These are phyloP conservation scores for Scheffersomyces ergatensis DNA, from an alignment of 805 yeast genomes.

Conservation along the genomic window DNA sequence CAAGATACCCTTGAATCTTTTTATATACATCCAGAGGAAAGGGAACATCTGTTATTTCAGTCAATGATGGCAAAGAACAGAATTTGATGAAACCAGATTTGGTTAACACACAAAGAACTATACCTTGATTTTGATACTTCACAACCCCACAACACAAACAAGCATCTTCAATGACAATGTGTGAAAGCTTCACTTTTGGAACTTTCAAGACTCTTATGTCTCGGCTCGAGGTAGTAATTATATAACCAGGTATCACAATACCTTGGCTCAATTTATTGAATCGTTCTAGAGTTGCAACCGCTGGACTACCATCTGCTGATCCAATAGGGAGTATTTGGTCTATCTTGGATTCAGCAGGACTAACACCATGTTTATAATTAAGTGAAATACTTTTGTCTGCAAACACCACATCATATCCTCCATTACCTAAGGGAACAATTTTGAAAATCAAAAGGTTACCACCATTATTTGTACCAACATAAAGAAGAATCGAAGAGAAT, in stretches of 20 bases:
- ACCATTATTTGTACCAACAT: constrained; percentile 78
- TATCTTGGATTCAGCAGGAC: constrained; percentile 49
- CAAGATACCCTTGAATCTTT: constrained; percentile 18
- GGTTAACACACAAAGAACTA: constrained; percentile 45
- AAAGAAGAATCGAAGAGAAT: constrained; percentile 67
- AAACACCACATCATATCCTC: constrained; percentile 60
- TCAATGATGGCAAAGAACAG: constrained; percentile 59
- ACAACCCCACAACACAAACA: constrained; percentile 53
- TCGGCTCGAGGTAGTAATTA: constrained; percentile 52
- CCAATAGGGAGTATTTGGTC: constrained; percentile 57
- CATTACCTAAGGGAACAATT: constrained; percentile 56
- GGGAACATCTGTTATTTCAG: constrained; percentile 51
- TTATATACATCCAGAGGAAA: constrained; percentile 26
- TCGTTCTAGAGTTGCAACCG: constrained; percentile 57
- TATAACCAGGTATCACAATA: constrained; percentile 55
- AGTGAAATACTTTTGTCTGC: constrained; percentile 41
- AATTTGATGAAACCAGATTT: constrained; percentile 47
- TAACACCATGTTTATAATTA: constrained; percentile 35
- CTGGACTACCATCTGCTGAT: constrained; percentile 57
- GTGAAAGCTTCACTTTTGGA: constrained; percentile 61
- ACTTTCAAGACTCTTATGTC: constrained; percentile 65
- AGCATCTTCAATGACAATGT: constrained; percentile 53
- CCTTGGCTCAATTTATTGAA: constrained; percentile 64
- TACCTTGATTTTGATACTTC: constrained; percentile 37
- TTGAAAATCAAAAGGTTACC: constrained; percentile 61